Evolutionary conservation across 805 yeast genomes (phyloP), one percentile per base, ranked within the genome.

Genomic region (Komagataella pseudopastoris): DNA sequence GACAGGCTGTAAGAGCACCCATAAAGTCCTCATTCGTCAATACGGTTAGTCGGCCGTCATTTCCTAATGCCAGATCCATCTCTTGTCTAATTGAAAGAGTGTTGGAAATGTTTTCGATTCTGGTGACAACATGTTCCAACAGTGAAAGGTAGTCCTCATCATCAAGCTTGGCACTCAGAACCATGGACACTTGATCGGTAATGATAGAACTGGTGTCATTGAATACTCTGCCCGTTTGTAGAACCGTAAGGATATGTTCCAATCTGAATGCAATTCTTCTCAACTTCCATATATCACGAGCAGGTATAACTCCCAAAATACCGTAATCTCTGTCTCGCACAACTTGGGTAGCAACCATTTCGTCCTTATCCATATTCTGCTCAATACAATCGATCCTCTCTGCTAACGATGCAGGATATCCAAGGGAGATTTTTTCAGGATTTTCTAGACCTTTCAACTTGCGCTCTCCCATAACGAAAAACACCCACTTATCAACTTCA

Each of bases 391-490:
- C 78, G 65, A 75, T 75, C 57, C 98, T 75, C 3, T 83, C 69
- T 3, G 73, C 74, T 52, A 90, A 68, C 23, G 72, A 70, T 51
- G 72, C 71, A 1, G 98, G 95, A 68, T 83, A 90, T 0, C 81
- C 78, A 48, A 88, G 71, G 22, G 95, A 86, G 14, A 93, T 83
- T 44, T 76, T 75, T 64, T 93, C 99, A 2, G 96, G 96, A 43
- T 89, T 83, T 74, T 93, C 99, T 16, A 93, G 74, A 17, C 99
- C 99, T 64, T 93, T 93, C 61, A 93, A 74, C 64, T 90, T 89
- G 61, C 79, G 82, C 61, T 89, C 96, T 22, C 99, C 99, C 50
- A 87, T 67, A 48, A 78, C 81, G 55, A 76, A 76, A 53, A 80
- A 75, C 12, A 68, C 73, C 74, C 83, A 84, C 0, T 95, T 96